Evolutionary conservation across 2,329 filamentous ascomycete species (phyloP), one percentile per base, ranked within the genome.

Genomic region (Diaporthe helianthi): DNA sequence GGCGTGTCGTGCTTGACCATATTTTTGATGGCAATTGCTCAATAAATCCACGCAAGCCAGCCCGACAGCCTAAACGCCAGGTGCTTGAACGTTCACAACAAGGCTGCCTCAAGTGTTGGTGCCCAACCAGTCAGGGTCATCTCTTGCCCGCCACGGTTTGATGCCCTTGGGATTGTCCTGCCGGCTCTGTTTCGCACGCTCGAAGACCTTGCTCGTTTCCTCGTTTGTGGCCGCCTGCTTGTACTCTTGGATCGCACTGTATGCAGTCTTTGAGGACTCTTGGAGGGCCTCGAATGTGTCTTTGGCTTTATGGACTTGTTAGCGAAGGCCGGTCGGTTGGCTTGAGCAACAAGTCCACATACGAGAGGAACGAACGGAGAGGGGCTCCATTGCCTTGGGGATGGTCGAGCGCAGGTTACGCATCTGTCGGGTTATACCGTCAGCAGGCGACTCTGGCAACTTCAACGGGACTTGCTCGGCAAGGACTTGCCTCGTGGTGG

Each of bases 91-190:
- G 4, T 19, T 29, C 17, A 26, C 22, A 19, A 31, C 8, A 29
- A 12, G 3, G 63, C 22, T 36, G 17, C 13, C 46, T 75, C 53
- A 73, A 47, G 64, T 49, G 38, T 61, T 33, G 3, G 19, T 33
- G 4, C 52, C 78, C 70, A 85, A 83, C 87, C 88, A 91, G 71
- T 87, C 82, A 2, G 89, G 87, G 68, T 90, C 82, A 44, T 90
- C 86, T 67, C 81, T 83, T 24, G 87, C 83, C 58, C 81, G 83
- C 89, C 89, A 90, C 2, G 85, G 83, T 73, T 83, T 86, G 72
- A 90, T 89, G 4, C 84, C 86, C 63, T 83, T 81, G 0, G 86
- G 85, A 52, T 89, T 85, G 47, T 85, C 82, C 65, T 83, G 79
- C 22, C 83, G 83, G 73, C 88, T 89, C 73, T 84, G 82, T 49